These are phyloP conservation scores for Sarocladiaceae sp. DNA, from an alignment of 2,329 filamentous ascomycete species.

Conservation along the genomic window DNA sequence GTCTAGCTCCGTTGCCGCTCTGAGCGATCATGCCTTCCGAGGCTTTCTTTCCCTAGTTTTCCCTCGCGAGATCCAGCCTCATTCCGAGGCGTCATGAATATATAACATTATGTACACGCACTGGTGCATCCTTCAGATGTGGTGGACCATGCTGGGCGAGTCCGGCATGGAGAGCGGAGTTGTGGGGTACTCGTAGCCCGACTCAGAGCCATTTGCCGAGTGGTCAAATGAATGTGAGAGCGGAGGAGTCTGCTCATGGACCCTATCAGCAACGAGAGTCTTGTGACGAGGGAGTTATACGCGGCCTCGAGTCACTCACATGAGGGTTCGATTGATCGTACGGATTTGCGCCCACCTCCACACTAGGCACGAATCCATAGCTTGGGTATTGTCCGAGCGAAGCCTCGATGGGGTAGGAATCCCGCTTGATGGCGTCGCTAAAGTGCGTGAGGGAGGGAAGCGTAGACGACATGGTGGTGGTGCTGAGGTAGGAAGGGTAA, in stretches of 20 bases:
- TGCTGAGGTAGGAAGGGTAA: slow-evolving; percentile 50
- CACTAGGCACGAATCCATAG: slow-evolving; percentile 55
- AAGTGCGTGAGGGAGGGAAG: slow-evolving; percentile 61
- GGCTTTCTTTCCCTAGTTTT: not conserved
- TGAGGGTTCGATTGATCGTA: slow-evolving; percentile 67
- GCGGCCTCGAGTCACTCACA: slow-evolving; percentile 52
- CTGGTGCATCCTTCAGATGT: slow-evolving; percentile 10
- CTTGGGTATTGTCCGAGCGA: slow-evolving; percentile 60
- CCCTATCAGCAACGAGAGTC: slow-evolving; percentile 44
- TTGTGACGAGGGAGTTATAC: slow-evolving; percentile 34
- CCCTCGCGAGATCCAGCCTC: not conserved
- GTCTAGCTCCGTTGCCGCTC: no score
- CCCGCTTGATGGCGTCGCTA: slow-evolving; percentile 61
- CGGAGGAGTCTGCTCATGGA: slow-evolving; percentile 60
- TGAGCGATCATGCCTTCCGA: no score
- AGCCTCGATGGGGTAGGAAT: slow-evolving; percentile 50
- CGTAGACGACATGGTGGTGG: slow-evolving; percentile 49
- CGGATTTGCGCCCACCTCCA: slow-evolving; percentile 55
- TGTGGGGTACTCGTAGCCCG: slow-evolving; percentile 58
- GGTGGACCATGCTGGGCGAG: slow-evolving; percentile 50
- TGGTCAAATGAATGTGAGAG: slow-evolving; percentile 68
- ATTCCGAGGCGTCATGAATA: not conserved
- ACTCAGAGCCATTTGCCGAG: slow-evolving; percentile 56
- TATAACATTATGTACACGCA: slow-evolving; percentile 6
- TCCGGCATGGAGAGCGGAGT: slow-evolving; percentile 69